phyloP scores from a whole-genome alignment of 257 asterid species.

The Cinchona pubescens region DNA sequence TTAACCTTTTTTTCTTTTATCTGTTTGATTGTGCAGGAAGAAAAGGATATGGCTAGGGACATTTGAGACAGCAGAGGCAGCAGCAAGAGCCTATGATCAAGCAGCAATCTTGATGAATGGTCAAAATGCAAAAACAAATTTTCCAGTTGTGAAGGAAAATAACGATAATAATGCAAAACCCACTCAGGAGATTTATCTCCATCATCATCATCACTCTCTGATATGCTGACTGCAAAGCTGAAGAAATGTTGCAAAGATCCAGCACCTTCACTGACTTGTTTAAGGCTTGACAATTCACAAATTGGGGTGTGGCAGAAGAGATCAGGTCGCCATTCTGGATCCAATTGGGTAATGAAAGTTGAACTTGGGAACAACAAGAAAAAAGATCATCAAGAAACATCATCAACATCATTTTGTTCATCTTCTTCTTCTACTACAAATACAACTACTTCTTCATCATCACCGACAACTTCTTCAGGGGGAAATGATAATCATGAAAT shows the following conservation, averaged over 20 bases:
- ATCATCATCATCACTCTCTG: conserved; percentile 28
- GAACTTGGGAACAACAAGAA: conserved; percentile 50
- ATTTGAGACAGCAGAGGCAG: conserved; percentile 70
- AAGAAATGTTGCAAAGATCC: conserved; percentile 67
- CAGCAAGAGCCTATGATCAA: conserved; percentile 69
- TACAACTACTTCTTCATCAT: conserved; percentile 17
- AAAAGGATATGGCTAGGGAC: conserved; percentile 83
- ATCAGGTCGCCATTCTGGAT: conserved; percentile 47
- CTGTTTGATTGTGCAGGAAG: conserved; percentile 33
- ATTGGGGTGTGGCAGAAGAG: conserved; percentile 75
- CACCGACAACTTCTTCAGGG: conserved; percentile 15
- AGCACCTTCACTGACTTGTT: conserved; percentile 63
- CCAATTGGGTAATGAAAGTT: conserved; percentile 67
- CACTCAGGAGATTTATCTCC: neutral
- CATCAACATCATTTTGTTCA: neutral
- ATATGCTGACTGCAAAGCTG: conserved; percentile 52
- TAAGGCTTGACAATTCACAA: conserved; percentile 66
- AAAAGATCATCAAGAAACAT: conserved; percentile 6
- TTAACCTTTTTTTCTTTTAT: neutral
- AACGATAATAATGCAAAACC: neutral
- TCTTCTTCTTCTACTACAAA: neutral
- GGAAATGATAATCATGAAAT: conserved; percentile 14
- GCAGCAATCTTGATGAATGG: conserved; percentile 73
- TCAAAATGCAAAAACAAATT: conserved; percentile 64
- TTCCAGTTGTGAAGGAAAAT: conserved; percentile 28